Conservation (phyloP, 306 rosid species). For the Quercus gilva region DNA sequence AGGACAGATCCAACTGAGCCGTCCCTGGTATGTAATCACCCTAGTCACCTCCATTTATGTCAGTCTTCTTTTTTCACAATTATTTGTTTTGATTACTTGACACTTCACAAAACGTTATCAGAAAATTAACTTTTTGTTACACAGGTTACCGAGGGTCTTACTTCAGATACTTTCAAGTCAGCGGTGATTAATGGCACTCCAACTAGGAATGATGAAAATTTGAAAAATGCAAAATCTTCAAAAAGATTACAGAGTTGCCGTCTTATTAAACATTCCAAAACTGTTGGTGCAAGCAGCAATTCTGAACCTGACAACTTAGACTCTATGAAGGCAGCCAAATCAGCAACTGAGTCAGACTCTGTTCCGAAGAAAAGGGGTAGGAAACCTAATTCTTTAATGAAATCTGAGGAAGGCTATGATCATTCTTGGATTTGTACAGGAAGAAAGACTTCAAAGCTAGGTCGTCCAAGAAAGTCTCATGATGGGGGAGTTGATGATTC, state of each 20-base stretch:
- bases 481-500: constrained; percentile 9
- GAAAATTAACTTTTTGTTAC: constrained; percentile 14
- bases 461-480: constrained; percentile 24
- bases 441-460: constrained; percentile 27
- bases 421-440: constrained; percentile 39
- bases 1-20: constrained; percentile 28
- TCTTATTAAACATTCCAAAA: constrained; percentile 28
- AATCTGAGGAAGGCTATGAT: constrained; percentile 74
- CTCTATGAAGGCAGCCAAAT: constrained; percentile 20
- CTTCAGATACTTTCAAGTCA: constrained; percentile 17
- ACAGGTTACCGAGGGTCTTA: constrained; percentile 42
- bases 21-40: constrained; percentile 24
- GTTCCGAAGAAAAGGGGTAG: constrained; percentile 59
- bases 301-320: constrained; percentile 23
- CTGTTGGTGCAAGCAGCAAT: constrained; percentile 16
- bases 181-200: constrained; percentile 21
- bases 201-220: constrained; percentile 14
- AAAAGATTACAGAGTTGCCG: constrained; percentile 26
- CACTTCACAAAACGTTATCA: not conserved
- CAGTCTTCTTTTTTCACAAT: not conserved
- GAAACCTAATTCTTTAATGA: constrained; percentile 71
- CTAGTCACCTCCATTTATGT: constrained; percentile 13
- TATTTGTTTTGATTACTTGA: not conserved
- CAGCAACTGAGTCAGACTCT: constrained; percentile 32
- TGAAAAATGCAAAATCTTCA: constrained; percentile 12